phyloP scores from a whole-genome alignment of 2,329 filamentous ascomycete species.

The Neophaeococcomyces aloes region DNA sequence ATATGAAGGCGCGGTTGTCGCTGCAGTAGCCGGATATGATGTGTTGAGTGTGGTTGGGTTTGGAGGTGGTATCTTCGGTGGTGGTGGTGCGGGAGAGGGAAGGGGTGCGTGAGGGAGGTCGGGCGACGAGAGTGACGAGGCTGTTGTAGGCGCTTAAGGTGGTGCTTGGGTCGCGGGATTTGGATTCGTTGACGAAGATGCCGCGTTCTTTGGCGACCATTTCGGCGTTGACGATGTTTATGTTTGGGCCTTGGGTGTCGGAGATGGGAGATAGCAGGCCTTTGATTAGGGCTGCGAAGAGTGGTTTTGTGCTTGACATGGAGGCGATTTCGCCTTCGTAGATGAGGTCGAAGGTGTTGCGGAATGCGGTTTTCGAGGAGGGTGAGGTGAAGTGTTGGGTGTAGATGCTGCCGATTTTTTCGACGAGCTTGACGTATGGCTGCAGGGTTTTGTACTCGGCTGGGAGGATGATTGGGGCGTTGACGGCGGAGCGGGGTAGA shows the following conservation, averaged over 20 bases:
- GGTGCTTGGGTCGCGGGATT: conserved; percentile 49
- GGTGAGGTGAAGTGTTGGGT: conserved; percentile 57
- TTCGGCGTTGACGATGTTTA: conserved; percentile 75
- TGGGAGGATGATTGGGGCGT: conserved; percentile 68
- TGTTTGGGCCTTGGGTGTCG: conserved; percentile 53
- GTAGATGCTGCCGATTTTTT: conserved; percentile 69
- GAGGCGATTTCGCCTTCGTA: conserved; percentile 66
- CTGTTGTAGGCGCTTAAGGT: conserved; percentile 51
- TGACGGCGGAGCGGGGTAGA: conserved; percentile 65
- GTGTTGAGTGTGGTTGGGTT: conserved; percentile 33
- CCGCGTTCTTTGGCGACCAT: conserved; percentile 67
- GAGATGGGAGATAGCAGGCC: conserved; percentile 61
- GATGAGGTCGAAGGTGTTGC: conserved; percentile 62
- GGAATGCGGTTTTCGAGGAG: conserved; percentile 36
- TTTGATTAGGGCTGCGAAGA: conserved; percentile 70
- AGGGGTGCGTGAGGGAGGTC: conserved; percentile 28
- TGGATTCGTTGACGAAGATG: conserved; percentile 65
- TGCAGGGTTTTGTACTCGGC: conserved; percentile 70
- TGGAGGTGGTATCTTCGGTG: conserved; percentile 13
- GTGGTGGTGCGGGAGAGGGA: too few relatives aligned
- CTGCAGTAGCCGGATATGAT: conserved; percentile 39
- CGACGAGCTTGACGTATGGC: conserved; percentile 64
- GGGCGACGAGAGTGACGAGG: conserved; percentile 55
- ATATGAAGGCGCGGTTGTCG: conserved; percentile 47
- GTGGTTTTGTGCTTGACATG: conserved; percentile 63